Conservation (phyloP, 345 rosid species). For the Triadica sebifera region DNA sequence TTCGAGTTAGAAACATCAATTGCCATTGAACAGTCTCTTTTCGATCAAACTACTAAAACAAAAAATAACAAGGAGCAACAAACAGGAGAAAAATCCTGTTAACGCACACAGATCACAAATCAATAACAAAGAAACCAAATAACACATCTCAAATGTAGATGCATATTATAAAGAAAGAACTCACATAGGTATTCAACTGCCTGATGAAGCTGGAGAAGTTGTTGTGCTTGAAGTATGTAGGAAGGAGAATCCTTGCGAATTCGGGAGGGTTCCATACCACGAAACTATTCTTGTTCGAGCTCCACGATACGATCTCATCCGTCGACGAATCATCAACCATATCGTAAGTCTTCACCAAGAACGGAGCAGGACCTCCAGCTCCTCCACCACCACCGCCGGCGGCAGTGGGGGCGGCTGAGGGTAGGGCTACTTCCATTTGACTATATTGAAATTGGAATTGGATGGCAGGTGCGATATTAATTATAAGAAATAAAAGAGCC, state of each 20-base stretch:
- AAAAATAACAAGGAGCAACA: not conserved
- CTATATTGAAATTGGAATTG: not conserved
- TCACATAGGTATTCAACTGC: slow-evolving; percentile 86
- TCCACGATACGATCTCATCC: slow-evolving; percentile 82
- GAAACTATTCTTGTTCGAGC: slow-evolving; percentile 63
- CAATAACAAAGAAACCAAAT: not conserved
- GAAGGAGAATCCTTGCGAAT: slow-evolving; percentile 71
- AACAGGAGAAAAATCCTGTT: not conserved
- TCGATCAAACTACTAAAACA: not conserved
- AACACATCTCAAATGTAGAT: not conserved
- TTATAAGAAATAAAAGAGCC: not conserved
- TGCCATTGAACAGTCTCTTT: not conserved
- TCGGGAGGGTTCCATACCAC: slow-evolving; percentile 92
- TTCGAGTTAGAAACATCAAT: not conserved
- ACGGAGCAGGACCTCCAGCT: slow-evolving; percentile 76
- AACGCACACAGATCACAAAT: not conserved
- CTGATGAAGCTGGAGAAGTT: slow-evolving; percentile 94
- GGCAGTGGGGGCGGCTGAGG: not conserved
- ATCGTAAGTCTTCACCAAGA: slow-evolving; percentile 75
- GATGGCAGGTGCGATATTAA: no score
- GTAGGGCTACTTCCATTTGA: slow-evolving; percentile 16
- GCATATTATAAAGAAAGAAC: slow-evolving; percentile 11
- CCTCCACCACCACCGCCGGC: slow-evolving; percentile 30
- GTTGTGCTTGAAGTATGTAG: slow-evolving; percentile 86
- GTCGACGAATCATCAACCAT: slow-evolving; percentile 80